Evolutionary conservation across 2,329 filamentous ascomycete species (phyloP), one percentile per base, ranked within the genome.

Genomic region (Aureobasidium sp.): DNA sequence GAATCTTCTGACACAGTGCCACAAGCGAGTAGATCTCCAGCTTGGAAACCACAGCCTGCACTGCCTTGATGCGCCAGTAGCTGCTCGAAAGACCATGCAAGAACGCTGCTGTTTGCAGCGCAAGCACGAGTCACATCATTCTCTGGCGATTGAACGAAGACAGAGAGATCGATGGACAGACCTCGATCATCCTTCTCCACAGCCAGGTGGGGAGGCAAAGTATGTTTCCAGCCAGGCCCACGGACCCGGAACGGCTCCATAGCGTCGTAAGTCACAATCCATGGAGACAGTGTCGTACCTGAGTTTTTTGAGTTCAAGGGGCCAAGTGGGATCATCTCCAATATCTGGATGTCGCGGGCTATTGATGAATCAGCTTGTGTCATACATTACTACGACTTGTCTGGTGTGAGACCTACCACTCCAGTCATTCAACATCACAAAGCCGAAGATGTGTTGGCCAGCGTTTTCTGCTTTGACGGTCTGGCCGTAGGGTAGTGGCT

Each of bases 401-500:
- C 5, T 26, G n/a, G 5, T 17, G 12, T 29, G 15, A 17, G 26
- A 69, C 71, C 68, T 63, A 74, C 74, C 76, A 57, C 77, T 81
- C 84, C 84, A 87, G 65, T 87, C 84, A 65, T 87, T 87, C 13
- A 87, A 67, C 41, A 87, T 71, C 0, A 84, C 80, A n/a, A 85
- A 74, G 0, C 85, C 84, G 69, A 87, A 87, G 17, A 87, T 83
- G 65, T 87, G 82, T 0, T 83, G 77, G 17, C 74, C 72, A 0
- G 77, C 77, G 6, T 79, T 69, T 17, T 68, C 68, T n/a, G 79
- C 76, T 8, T 74, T 65, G 27, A 81, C 69, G 0, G 67, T 66
- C 1, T 73, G 65, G 0, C 78, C 78, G 8, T 72, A 70, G 1
- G 72, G 67, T 0, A 79, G 67, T 0, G 78, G 76, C 10, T 71